Evolutionary conservation across 352 stramenopile species (phyloP).

Genomic region (Phytophthora pinifolia): DNA sequence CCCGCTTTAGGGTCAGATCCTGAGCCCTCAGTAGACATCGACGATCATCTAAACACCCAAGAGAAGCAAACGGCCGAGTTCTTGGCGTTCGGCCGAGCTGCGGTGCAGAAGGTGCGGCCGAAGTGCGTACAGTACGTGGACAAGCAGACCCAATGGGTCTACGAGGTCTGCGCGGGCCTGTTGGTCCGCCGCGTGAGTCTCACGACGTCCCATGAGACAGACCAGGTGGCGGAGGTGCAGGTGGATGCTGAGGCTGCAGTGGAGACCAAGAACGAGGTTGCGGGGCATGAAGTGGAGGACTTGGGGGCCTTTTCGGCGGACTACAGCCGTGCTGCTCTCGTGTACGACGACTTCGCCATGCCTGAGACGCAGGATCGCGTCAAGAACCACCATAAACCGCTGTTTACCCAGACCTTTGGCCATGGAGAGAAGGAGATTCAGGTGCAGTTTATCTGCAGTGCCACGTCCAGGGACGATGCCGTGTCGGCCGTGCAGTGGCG

Average conservation of each 20-base stretch:
- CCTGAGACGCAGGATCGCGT: constrained; percentile 50
- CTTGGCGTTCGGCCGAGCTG: constrained; percentile 53
- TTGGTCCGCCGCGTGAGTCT: constrained; percentile 58
- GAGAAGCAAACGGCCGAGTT: constrained; percentile 22
- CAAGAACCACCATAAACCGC: constrained; percentile 32
- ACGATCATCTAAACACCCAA: not conserved
- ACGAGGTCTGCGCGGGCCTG: constrained; percentile 64
- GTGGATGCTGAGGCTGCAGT: constrained; percentile 17
- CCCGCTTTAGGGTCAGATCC: constrained; percentile 29
- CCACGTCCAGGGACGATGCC: constrained; percentile 40
- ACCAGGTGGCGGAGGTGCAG: constrained; percentile 17
- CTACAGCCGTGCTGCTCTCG: constrained; percentile 21
- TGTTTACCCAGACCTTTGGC: constrained; percentile 70
- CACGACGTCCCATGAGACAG: constrained; percentile 1
- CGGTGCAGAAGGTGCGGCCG: constrained; percentile 53
- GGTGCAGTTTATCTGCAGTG: constrained; percentile 76
- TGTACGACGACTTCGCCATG: constrained; percentile 50
- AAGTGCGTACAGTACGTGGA: constrained; percentile 72
- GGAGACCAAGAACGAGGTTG: constrained; percentile 3
- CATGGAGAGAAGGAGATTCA: constrained; percentile 31
- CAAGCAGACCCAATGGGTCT: constrained; percentile 47
- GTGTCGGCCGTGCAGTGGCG: constrained; percentile 51
- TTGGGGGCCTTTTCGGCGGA: constrained; percentile 44
- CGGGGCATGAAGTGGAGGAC: constrained; percentile 37
- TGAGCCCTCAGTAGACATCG: constrained; percentile 8